Base-by-base conservation (phyloP, 331 rosid genomes). In the Phaseolus coccineus region DNA sequence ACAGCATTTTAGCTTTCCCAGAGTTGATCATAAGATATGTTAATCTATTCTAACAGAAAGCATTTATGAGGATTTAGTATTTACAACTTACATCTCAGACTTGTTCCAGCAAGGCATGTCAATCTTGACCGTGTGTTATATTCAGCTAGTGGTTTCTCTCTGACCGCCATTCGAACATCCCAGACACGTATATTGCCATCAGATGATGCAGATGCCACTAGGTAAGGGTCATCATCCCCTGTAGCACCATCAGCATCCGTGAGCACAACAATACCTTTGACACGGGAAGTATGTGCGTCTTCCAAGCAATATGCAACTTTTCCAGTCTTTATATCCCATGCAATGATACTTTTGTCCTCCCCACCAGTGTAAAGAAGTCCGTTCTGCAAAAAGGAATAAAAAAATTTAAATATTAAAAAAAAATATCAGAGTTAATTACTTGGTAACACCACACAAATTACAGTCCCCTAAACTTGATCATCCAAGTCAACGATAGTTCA, bases 21-120 rank as follows among this genome's bases (percentile, higher is more conserved):
- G 13, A 42, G 13, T 8, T 42, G 13, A 1, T 8, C 47, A 42
- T 0, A 40, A 9, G 46, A 8, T 40, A 40, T 5, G 46, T 40
- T 40, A 40, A 40, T 0, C 46, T 40, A 8, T 40, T 40, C 11
- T 40, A 40, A 40, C 46, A 40, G 8, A 40, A 55, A 7, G 35
- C 30, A 78, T 40, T 48, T 67, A 30, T 56, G 63, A 53, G 47
- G 42, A 71, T 51, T 67, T n/a, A 39, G 58, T 37, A 53, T 42
- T 40, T 16, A 77, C 35, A 67, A 83, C 97, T 87, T 71, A 93
- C 96, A 84, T 80, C 87, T 93, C 35, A 95, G 28, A 88, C 90
- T 82, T 28, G 97, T 81, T 72, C 99, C 99, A 52, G 97, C 90
- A 74, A 95, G 94, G 80, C 97, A 95, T 2, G 98, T 95, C 77